Percentiles rank a stretch among this genome's conserved stretches.
phyloP scores from a whole-genome alignment of 2,329 filamentous ascomycete species.

The Acrocalymma vagum region DNA sequence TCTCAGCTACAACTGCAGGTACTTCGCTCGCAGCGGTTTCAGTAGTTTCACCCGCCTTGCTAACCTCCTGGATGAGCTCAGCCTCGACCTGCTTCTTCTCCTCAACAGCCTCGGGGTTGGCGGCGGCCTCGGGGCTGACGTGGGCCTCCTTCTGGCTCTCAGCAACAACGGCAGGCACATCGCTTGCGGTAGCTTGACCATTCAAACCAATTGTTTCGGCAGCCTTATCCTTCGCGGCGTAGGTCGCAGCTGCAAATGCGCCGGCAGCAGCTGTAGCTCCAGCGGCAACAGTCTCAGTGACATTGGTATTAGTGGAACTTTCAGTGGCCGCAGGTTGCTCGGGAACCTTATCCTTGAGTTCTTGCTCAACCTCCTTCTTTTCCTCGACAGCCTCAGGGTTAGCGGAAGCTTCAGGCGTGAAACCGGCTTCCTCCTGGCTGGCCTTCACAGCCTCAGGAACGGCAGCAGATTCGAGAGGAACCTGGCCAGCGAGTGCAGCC shows the following conservation, averaged over 20 bases:
- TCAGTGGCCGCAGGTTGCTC: conserved; percentile 62
- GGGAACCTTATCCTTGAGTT: conserved; percentile 73
- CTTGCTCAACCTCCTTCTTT: conserved; percentile 75
- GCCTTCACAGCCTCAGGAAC: conserved; percentile 72
- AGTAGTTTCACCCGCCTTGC: conserved; percentile 48
- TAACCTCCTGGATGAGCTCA: conserved; percentile 62
- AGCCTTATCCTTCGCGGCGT: conserved; percentile 41
- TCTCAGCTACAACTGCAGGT: conserved; percentile 72
- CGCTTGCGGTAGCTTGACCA: conserved; percentile 49
- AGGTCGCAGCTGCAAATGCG: conserved; percentile 42
- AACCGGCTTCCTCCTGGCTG: conserved; percentile 73
- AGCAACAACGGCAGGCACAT: conserved; percentile 68
- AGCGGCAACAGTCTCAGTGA: conserved; percentile 39
- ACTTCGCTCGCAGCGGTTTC: conserved; percentile 47
- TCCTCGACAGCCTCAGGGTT: conserved; percentile 72
- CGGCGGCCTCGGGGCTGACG: conserved; percentile 70
- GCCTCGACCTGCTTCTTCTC: conserved; percentile 76
- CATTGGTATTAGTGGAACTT: conserved; percentile 33
- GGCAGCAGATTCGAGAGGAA: conserved; percentile 54
- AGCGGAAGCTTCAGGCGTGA: conserved; percentile 73
- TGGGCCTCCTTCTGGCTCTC: conserved; percentile 74
- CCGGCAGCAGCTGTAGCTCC: conserved; percentile 52
- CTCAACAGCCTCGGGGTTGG: conserved; percentile 67
- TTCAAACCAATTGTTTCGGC: conserved; percentile 49
- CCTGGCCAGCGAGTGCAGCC: conserved; percentile 54